Evolutionary conservation across 75 land plant genomes (phyloP), one percentile per base, ranked within the genome.

Genomic region (Sequoiadendron giganteum): DNA sequence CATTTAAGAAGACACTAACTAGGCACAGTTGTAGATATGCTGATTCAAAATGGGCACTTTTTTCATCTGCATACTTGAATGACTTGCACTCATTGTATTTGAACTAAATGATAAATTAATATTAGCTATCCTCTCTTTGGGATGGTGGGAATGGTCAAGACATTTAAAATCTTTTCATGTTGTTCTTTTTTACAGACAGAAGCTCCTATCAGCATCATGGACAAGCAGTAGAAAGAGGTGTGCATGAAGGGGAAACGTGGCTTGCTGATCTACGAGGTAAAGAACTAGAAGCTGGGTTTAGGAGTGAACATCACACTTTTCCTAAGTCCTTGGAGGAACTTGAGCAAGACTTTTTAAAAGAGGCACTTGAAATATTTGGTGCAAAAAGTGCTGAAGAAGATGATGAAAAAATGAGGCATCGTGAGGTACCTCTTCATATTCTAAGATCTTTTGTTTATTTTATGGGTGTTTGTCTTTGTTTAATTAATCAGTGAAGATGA

Each of bases 351-450:
- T 97, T 92, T 90, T 87, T 90, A 88, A 93, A 93, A 88, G 97
- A 98, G 88, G 94, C 94, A 19, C 94, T 93, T 90, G 95, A 97
- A 43, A 90, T 98, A 52, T 94, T 90, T 83, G 94, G 90, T 85
- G 92, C 91, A 3, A 95, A 93, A 75, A 95, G 95, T 83, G 88
- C 91, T 82, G 96, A 97, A 86, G 99, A 95, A 88, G 99, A 98
- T 88, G 94, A 93, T 88, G 99, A 98, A 83, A 95, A 93, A 80
- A 92, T 94, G 68, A 95, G 90, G 88, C 96, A 98, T 87, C 94
- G 99, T 32, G 96, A 98, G 99, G 99, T 98, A 87, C 13, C 72
- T 87, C 78, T 13, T 87, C 65, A 34, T 36, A 72, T 82, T 79
- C 34, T 77, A 38, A 34, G 10, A 70, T 84, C 30, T 32, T 45